Conservation (phyloP, 2,329 filamentous ascomycete genomes). For the Neofusicoccum ribis region DNA sequence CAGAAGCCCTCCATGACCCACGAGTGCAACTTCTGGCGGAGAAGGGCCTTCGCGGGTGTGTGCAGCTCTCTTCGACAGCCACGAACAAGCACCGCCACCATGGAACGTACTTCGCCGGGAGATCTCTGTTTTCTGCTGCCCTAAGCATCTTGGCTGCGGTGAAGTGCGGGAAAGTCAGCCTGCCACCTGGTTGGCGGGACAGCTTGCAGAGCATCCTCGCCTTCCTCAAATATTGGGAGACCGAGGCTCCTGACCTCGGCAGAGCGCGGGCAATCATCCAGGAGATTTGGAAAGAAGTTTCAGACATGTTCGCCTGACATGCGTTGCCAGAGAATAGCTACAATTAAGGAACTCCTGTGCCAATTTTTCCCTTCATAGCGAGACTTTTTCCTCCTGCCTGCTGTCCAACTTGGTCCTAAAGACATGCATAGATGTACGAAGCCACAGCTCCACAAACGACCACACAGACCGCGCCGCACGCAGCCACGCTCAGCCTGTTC, state of each 20-base stretch:
- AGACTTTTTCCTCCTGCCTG: too few relatives aligned
- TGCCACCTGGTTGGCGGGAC: constrained; percentile 12
- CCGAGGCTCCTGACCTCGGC: too few relatives aligned
- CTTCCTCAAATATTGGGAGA: constrained; percentile 24
- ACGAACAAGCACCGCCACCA: constrained; percentile 35
- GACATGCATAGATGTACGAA: neutral
- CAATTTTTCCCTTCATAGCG: too few relatives aligned
- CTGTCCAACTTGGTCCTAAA: too few relatives aligned
- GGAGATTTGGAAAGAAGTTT: too few relatives aligned
- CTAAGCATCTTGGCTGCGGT: constrained; percentile 32
- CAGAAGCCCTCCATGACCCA: constrained; percentile 18
- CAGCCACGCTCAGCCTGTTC: neutral
- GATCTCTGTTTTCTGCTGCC: constrained; percentile 24
- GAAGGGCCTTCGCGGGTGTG: constrained; percentile 26
- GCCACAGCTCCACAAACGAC: neutral
- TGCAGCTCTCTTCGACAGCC: constrained; percentile 23
- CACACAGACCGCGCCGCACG: neutral
- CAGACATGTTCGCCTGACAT: too few relatives aligned
- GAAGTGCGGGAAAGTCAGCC: constrained; percentile 21
- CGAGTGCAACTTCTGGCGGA: constrained; percentile 24
- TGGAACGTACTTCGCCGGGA: constrained; percentile 32
- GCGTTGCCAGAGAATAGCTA: too few relatives aligned
- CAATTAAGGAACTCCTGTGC: too few relatives aligned
- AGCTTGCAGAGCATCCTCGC: constrained; percentile 21
- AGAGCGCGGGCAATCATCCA: too few relatives aligned